phyloP scores from a whole-genome alignment of 2,329 filamentous ascomycete genomes.

The Sodiomyces alkalinus region DNA sequence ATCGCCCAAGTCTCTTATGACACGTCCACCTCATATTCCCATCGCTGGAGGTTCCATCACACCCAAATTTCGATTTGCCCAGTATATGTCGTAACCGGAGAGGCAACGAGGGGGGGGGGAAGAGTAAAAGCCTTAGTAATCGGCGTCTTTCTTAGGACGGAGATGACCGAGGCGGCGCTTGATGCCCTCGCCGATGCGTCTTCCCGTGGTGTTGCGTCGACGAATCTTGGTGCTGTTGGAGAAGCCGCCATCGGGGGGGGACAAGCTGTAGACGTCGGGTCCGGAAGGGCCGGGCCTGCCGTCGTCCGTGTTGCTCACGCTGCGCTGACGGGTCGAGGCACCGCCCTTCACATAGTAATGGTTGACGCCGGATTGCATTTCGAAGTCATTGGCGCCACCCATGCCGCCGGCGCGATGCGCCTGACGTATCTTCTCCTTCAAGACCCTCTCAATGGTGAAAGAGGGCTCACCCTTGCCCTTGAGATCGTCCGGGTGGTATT shows the following conservation, averaged over 20 bases:
- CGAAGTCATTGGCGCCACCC: slow-evolving; percentile 25
- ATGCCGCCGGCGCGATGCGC: slow-evolving; percentile 13
- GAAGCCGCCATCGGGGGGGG: slow-evolving; percentile 5
- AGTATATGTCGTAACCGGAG: no score
- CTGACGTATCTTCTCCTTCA: slow-evolving; percentile 40
- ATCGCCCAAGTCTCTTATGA: no score
- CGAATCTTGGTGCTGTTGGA: slow-evolving; percentile 13
- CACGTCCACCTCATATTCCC: no score
- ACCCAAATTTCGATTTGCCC: no score
- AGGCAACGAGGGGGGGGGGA: no score
- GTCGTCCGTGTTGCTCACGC: slow-evolving; percentile 23
- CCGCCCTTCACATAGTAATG: slow-evolving; percentile 10
- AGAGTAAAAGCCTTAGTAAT: no score
- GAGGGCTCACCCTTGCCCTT: slow-evolving; percentile 73
- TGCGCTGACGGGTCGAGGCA: slow-evolving; percentile 23
- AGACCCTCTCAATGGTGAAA: slow-evolving; percentile 52
- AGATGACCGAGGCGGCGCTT: slow-evolving; percentile 39
- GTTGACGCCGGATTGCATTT: slow-evolving; percentile 28
- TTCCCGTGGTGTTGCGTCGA: slow-evolving; percentile 26
- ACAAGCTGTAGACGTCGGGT: slow-evolving; percentile 3
- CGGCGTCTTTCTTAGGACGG: slow-evolving; percentile 23
- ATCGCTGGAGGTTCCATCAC: no score
- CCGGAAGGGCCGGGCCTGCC: slow-evolving; percentile 9
- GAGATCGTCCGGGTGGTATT: slow-evolving; percentile 61
- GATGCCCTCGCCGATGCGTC: slow-evolving; percentile 31